Percentiles rank a stretch among this genome's conserved stretches.
Conservation (phyloP, 306 rosid species). For the Crataegus laevigata region DNA sequence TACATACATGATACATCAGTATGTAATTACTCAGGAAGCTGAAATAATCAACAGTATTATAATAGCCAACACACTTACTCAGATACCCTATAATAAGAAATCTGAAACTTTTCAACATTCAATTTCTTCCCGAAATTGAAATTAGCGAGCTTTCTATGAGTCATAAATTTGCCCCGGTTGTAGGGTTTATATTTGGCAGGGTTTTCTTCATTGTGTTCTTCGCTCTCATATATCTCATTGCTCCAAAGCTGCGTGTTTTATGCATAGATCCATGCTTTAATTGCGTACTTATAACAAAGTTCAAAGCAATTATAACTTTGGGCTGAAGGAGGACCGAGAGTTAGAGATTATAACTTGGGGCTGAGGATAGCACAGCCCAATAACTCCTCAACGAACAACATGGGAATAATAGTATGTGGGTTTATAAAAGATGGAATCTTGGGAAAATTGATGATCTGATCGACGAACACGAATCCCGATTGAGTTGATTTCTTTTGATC, state of each 20-base stretch:
- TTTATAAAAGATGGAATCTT: background rate
- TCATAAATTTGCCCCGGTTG: slow-evolving; percentile 49
- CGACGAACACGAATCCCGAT: slow-evolving; percentile 1
- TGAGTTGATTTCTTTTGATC: background rate
- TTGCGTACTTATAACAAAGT: no score
- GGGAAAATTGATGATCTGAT: background rate
- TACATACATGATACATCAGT: no score
- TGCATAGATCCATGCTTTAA: no score
- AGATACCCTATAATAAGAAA: background rate
- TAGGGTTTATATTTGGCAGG: slow-evolving; percentile 48
- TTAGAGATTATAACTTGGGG: no score
- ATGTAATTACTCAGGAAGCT: no score
- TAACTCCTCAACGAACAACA: slow-evolving; percentile 65
- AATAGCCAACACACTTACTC: no score
- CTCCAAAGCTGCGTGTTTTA: no score
- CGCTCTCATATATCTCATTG: no score
- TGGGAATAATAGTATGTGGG: slow-evolving; percentile 15
- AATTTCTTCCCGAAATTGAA: slow-evolving; percentile 26
- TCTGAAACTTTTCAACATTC: slow-evolving; percentile 37
- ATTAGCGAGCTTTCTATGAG: slow-evolving; percentile 28
- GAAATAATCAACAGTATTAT: no score
- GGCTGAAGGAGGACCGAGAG: no score
- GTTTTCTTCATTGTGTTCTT: slow-evolving; percentile 27
- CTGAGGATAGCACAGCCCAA: no score
- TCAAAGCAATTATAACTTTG: no score